Evolutionary conservation across 257 asterid genomes (phyloP).

Genomic region (Coffea canephora): DNA sequence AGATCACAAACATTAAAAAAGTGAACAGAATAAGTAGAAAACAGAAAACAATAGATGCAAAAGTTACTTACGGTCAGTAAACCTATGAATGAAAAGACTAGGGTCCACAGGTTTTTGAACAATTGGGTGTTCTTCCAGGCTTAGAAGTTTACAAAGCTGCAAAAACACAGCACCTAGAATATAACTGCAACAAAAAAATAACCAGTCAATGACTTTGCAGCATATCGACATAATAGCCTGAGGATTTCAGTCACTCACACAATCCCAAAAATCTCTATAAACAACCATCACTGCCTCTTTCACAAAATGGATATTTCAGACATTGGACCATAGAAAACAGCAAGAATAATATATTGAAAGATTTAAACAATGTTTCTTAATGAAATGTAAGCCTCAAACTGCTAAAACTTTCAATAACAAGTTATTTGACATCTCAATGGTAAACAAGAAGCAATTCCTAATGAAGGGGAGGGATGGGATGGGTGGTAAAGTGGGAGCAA

Average conservation of each 20-base stretch:
- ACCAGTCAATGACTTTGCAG: background rate
- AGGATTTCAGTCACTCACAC: background rate
- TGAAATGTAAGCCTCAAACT: background rate
- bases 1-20: background rate
- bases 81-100: slow-evolving; percentile 80
- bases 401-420: background rate
- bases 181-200: slow-evolving; percentile 45
- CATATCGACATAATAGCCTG: background rate
- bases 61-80: slow-evolving; percentile 58
- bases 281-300: too few species aligned
- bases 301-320: background rate
- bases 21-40: background rate
- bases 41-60: background rate
- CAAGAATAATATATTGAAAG: background rate
- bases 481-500: too few species aligned
- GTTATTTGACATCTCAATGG: too few species aligned
- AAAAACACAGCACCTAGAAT: slow-evolving; percentile 82
- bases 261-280: background rate
- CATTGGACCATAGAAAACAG: background rate
- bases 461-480: too few species aligned
- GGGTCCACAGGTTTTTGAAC: slow-evolving; percentile 83
- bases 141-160: slow-evolving; percentile 72
- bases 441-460: too few species aligned
- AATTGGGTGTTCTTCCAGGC: slow-evolving; percentile 63
- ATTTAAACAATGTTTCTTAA: background rate